Evolutionary conservation across 228 moss, liverwort and hornwort species (phyloP).

Genomic region (Sphagnum magellanicum): DNA sequence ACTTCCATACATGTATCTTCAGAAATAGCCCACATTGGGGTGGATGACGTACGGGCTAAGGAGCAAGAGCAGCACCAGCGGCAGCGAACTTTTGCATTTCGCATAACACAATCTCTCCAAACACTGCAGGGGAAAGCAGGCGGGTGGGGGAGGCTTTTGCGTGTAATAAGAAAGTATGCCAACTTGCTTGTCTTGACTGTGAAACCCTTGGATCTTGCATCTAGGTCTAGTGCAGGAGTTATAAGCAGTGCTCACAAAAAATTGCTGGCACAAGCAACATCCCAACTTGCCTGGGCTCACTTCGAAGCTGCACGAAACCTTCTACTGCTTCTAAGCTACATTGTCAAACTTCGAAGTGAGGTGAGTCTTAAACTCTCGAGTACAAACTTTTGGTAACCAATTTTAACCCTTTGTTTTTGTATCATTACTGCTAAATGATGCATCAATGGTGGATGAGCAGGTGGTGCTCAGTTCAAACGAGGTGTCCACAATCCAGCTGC

Average conservation of each 20-base stretch:
- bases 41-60: constrained; percentile 78
- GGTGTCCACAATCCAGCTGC: constrained; percentile 58
- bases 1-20: constrained; percentile 37
- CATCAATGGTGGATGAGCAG: constrained; percentile 13
- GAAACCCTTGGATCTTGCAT: constrained; percentile 24
- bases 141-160: constrained; percentile 67
- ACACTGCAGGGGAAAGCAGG: constrained; percentile 57
- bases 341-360: constrained; percentile 75
- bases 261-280: constrained; percentile 67
- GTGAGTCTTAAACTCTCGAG: constrained; percentile 8
- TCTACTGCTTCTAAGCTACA: constrained; percentile 65
- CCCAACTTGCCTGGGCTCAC: constrained; percentile 73
- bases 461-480: constrained; percentile 67
- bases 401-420: too few species aligned
- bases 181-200: constrained; percentile 49
- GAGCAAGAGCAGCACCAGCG: constrained; percentile 65
- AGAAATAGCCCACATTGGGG: constrained; percentile 61
- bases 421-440: neutral
- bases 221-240: constrained; percentile 20
- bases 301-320: constrained; percentile 80
- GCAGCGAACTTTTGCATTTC: constrained; percentile 77
- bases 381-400: too few species aligned
- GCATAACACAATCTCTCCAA: constrained; percentile 45
- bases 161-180: constrained; percentile 56
- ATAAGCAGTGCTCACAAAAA: constrained; percentile 57